Evolutionary conservation across 2,329 filamentous ascomycete genomes (phyloP).

Genomic region (Apiospora phragmitis): DNA sequence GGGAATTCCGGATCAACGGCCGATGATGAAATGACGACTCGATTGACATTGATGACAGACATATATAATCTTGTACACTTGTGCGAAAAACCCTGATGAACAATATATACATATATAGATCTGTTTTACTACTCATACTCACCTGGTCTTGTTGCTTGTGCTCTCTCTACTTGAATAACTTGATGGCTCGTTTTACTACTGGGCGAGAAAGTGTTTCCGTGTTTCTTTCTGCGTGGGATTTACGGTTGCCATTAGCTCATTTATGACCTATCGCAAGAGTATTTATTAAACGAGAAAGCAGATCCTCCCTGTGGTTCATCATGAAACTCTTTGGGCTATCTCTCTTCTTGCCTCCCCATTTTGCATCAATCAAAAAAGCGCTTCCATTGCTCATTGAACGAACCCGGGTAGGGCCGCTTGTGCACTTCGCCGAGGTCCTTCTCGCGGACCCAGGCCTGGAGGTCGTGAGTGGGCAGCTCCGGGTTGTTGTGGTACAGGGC

Average conservation of each 20-base stretch:
- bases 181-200: not conserved
- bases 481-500: constrained; percentile 21
- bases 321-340: too few relatives aligned
- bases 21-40: not conserved
- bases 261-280: too few relatives aligned
- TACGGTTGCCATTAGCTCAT: too few relatives aligned
- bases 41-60: not conserved
- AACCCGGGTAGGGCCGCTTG: not conserved
- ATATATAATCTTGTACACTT: constrained; percentile 5
- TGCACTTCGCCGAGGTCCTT: constrained; percentile 16
- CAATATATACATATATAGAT: not conserved
- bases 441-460: constrained; percentile 23
- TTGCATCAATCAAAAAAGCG: not conserved
- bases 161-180: not conserved
- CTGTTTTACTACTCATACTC: not conserved
- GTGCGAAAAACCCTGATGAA: not conserved
- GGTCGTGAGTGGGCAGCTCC: constrained; percentile 13
- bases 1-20: not conserved
- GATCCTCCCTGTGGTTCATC: too few relatives aligned
- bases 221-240: too few relatives aligned
- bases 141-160: not conserved
- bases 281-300: too few relatives aligned
- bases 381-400: not conserved
- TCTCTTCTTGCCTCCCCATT: not conserved
- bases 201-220: not conserved